phyloP scores from a whole-genome alignment of 805 yeast genomes.

The Saccharomycopsis oosterbeekiorum region DNA sequence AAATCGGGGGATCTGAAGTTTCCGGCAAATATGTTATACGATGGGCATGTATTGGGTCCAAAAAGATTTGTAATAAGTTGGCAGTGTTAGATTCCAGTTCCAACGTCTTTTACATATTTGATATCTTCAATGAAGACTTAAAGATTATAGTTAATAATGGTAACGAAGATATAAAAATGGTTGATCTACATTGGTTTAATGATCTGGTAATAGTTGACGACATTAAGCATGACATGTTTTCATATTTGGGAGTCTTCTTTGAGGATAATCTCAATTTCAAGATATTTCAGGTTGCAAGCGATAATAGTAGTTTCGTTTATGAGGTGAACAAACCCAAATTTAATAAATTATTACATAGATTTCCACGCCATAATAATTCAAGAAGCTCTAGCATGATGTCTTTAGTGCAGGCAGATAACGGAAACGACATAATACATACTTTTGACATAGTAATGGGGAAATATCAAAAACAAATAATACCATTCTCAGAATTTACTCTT shows the following conservation, averaged over 20 bases:
- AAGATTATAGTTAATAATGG: not conserved
- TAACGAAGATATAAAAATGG: not conserved
- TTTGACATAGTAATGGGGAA: not conserved
- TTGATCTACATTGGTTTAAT: slow-evolving; percentile 1
- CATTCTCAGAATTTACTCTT: slow-evolving; percentile 1
- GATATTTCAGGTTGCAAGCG: not conserved
- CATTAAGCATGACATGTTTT: not conserved
- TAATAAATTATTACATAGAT: not conserved
- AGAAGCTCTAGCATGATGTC: not conserved
- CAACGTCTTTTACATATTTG: not conserved
- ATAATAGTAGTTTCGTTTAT: not conserved
- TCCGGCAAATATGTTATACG: not conserved
- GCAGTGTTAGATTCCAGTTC: not conserved
- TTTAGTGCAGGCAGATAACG: slow-evolving; percentile 1
- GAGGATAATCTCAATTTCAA: not conserved
- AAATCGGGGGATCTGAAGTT: not conserved
- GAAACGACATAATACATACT: slow-evolving; percentile 1
- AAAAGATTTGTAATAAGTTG: not conserved
- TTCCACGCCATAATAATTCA: not conserved
- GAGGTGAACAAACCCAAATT: slow-evolving; percentile 6
- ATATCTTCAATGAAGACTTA: not conserved
- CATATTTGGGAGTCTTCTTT: slow-evolving; percentile 4
- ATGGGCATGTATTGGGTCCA: not conserved
- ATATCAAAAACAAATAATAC: not conserved
- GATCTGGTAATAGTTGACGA: not conserved